Percentiles rank a stretch among this genome's conserved stretches.
Evolutionary conservation across 1,284 basidiomycete species (phyloP).

Genomic region (Puccinia polysora): DNA sequence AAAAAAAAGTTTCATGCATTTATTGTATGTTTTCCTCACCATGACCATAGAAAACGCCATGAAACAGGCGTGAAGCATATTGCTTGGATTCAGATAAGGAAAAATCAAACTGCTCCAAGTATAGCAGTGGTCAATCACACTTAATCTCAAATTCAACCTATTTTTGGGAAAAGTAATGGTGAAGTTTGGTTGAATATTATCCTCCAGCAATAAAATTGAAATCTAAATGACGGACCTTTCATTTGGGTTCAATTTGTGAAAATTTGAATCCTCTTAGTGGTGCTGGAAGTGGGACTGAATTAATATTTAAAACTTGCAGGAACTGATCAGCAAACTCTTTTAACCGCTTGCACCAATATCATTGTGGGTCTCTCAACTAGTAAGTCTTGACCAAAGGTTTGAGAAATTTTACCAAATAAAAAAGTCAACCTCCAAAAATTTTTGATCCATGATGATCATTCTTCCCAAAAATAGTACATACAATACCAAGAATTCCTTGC

Average conservation of each 20-base stretch:
- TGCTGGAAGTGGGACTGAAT: not conserved
- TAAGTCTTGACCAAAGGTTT: not conserved
- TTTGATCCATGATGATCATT: not conserved
- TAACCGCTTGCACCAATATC: not conserved
- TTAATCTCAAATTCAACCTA: no score
- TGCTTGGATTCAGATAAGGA: no score
- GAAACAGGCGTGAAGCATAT: no score
- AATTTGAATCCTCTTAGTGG: conserved; percentile 31
- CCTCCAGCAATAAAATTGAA: conserved; percentile 36
- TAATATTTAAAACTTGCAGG: not conserved
- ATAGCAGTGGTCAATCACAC: no score
- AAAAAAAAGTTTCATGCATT: no score
- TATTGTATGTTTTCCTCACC: no score
- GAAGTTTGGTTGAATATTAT: conserved; percentile 30
- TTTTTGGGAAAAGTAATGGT: no score
- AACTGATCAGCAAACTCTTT: not conserved
- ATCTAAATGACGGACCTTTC: conserved; percentile 12
- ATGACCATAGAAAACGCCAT: no score
- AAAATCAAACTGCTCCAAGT: no score
- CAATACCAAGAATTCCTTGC: conserved; percentile 1
- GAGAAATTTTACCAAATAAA: not conserved
- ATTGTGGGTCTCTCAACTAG: not conserved
- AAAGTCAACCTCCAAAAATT: conserved; percentile 5
- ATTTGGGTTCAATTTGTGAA: not conserved
- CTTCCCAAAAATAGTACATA: not conserved